Base-by-base conservation (phyloP, 495 filamentous ascomycete genomes). In the Lasiosphaeria ovina region DNA sequence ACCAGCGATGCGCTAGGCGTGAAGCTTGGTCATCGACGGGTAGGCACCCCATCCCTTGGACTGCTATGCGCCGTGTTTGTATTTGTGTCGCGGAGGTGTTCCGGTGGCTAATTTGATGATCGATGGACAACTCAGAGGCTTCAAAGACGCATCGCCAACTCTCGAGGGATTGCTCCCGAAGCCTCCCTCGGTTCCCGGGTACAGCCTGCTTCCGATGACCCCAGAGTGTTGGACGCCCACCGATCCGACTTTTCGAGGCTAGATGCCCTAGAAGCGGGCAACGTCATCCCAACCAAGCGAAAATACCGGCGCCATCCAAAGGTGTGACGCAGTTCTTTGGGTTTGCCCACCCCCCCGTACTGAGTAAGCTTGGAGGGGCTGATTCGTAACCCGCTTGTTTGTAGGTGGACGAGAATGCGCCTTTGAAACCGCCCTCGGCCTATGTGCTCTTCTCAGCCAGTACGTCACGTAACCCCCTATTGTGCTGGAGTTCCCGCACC, bases 381-480 rank as follows among this genome's bases (percentile, higher is more conserved):
- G 50, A 64, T 55, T n/a, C 36, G 47, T 48, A 51, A 62, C 48
- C 34, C 8, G 24, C 24, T 24, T 45, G 40, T 59, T 47, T 9
- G 35, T 60, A 90, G 85, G 74, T 87, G 12, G 89, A 92, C 62
- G 89, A 90, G 51, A 81, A 90, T 77, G 89, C 89, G 3, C 89
- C 89, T 14, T 88, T 90, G 66, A 76, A 89, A 33, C 86, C 89
- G 31, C 86, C 89, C 2, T 92, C 89, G 9, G 89, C 89, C 40
- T 92, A 92, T 71, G 89, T 92, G 31, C 85, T 92, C 56, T 92
- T 92, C 68, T 91, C 89, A 4, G 92, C 92, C 69, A 87, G 88
- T 90, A 74, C 72, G 85, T 79, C 51, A 51, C 35, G 44, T 33
- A 35, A 24, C 53, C 24, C 24, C 24, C 2, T 24, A 35, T 17